phyloP scores from a whole-genome alignment of 495 filamentous ascomycete genomes.

The Beverwykella pulmonaria region DNA sequence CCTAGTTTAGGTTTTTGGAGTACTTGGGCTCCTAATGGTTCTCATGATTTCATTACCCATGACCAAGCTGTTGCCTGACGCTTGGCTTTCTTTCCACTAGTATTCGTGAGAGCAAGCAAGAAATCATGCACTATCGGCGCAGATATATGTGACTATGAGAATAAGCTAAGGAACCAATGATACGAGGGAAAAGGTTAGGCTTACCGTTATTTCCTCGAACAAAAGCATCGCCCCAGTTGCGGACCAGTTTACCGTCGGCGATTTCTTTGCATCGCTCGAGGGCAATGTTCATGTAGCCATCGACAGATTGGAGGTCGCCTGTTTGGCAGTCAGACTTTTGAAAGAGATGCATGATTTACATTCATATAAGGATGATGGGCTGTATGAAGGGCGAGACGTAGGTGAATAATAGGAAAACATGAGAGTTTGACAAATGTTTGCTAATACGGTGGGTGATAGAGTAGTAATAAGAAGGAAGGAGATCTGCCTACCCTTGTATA shows the following conservation, averaged over 20 bases:
- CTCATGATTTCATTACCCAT: not conserved
- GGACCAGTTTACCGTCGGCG: constrained; percentile 75
- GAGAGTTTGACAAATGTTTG: not conserved
- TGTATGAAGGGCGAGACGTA: too few relatives aligned
- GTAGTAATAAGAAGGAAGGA: not conserved
- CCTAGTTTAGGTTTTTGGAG: too few relatives aligned
- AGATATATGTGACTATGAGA: constrained; percentile 13
- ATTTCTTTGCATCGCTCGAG: constrained; percentile 93
- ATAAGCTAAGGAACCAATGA: not conserved
- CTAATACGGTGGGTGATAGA: not conserved
- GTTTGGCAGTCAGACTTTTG: not conserved
- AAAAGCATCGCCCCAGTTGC: constrained; percentile 92
- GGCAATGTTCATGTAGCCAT: constrained; percentile 99
- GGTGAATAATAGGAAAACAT: too few relatives aligned
- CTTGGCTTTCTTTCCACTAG: not conserved
- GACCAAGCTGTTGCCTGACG: not conserved
- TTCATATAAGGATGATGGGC: too few relatives aligned
- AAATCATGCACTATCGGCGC: constrained; percentile 5
- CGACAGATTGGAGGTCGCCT: constrained; percentile 95
- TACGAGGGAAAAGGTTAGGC: constrained; percentile 15
- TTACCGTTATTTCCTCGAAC: constrained; percentile 94
- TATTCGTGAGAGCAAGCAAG: not conserved
- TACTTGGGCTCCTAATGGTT: too few relatives aligned
- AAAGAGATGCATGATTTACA: too few relatives aligned
- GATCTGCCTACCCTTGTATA: constrained; percentile 76